A percentile compares a stretch with the other conserved stretches of the same genome.
These are phyloP conservation scores for Boletus coccyginus DNA, from an alignment of 768 basidiomycete genomes.

Conservation along the genomic window DNA sequence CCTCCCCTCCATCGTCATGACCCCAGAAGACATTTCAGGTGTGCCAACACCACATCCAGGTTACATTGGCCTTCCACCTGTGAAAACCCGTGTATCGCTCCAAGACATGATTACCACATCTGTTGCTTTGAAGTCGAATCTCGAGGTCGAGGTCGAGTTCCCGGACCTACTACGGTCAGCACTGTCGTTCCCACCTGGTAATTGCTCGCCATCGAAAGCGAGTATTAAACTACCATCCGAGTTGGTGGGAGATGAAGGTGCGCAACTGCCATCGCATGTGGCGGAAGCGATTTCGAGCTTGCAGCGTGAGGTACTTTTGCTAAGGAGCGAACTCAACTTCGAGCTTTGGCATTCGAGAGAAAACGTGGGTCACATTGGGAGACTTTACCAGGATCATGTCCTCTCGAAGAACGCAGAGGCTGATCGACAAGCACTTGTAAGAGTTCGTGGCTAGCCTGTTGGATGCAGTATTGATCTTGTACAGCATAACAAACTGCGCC, in stretches of 20 bases:
- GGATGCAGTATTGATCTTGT: conserved; percentile 5
- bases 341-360: conserved; percentile 82
- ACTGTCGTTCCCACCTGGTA: conserved; percentile 38
- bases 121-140: conserved; percentile 67
- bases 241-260: conserved; percentile 7
- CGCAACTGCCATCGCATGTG: conserved; percentile 45
- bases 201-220: conserved; percentile 27
- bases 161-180: conserved; percentile 52
- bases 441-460: conserved; percentile 21
- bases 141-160: conserved; percentile 59
- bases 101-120: conserved; percentile 74
- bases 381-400: conserved; percentile 71
- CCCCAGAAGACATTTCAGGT: conserved; percentile 23
- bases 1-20: conserved; percentile 7
- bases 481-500: conserved; percentile 80
- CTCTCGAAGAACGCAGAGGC: conserved; percentile 72
- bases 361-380: conserved; percentile 79
- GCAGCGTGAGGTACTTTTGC: conserved; percentile 71
- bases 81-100: conserved; percentile 50
- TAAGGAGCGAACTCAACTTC: conserved; percentile 82
- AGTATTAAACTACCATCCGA: conserved; percentile 19
- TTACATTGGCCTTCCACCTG: conserved; percentile 34
- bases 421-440: conserved; percentile 78
- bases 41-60: conserved; percentile 32
- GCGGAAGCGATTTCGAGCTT: conserved; percentile 65